Evolutionary conservation across 768 basidiomycete genomes (phyloP).

Genomic region (Boletellus ananas): DNA sequence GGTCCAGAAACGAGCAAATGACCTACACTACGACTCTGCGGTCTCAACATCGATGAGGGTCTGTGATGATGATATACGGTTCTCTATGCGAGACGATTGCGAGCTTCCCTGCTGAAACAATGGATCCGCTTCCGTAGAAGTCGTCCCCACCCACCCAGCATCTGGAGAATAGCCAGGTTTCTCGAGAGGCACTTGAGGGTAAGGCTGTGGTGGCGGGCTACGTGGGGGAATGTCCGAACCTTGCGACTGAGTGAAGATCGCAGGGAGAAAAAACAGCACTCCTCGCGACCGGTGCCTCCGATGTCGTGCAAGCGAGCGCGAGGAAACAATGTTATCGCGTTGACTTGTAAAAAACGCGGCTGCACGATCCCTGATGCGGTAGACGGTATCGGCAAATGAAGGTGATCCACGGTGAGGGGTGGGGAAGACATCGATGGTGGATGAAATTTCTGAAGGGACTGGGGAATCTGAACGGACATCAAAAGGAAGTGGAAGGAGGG

Average conservation of each 20-base stretch:
- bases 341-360: slow-evolving; percentile 41
- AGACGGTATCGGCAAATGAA: slow-evolving; percentile 51
- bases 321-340: slow-evolving; percentile 33
- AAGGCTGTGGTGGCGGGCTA: slow-evolving; percentile 30
- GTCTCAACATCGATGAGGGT: slow-evolving; percentile 29
- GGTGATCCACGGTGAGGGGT: slow-evolving; percentile 34
- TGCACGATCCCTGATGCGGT: slow-evolving; percentile 55
- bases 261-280: slow-evolving; percentile 78
- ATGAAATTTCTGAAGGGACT: slow-evolving; percentile 45
- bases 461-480: slow-evolving; percentile 57
- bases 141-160: slow-evolving; percentile 30
- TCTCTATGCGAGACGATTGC: slow-evolving; percentile 27
- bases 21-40: slow-evolving; percentile 19
- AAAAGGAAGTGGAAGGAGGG: slow-evolving; percentile 60
- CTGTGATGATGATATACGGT: slow-evolving; percentile 26
- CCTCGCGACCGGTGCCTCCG: slow-evolving; percentile 52
- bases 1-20: slow-evolving; percentile 12
- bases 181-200: slow-evolving; percentile 37
- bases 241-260: slow-evolving; percentile 59
- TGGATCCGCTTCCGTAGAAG: slow-evolving; percentile 18
- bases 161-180: slow-evolving; percentile 41
- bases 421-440: slow-evolving; percentile 40
- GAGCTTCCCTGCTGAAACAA: slow-evolving; percentile 28
- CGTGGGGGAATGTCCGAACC: slow-evolving; percentile 28
- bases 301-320: slow-evolving; percentile 47